Conservation (phyloP, 441 rosid genomes). For the Omphalea diandra region DNA sequence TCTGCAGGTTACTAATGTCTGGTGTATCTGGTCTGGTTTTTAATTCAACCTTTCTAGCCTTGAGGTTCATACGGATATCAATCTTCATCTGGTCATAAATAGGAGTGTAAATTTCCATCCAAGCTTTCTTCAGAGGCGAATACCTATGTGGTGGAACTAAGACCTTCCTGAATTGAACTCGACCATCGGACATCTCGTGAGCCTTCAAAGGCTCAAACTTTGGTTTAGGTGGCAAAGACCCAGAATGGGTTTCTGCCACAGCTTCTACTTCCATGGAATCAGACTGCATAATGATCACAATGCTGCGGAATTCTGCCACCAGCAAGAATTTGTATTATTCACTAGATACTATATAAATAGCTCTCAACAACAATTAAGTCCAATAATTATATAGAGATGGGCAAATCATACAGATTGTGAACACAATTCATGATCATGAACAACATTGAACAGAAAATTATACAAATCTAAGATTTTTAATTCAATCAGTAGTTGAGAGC, state of each 20-base stretch:
- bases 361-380: too few relatives aligned
- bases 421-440: too few relatives aligned
- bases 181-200: conserved; percentile 79
- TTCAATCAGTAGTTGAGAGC: too few relatives aligned
- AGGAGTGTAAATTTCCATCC: conserved; percentile 78
- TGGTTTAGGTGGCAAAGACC: conserved; percentile 54
- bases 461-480: too few relatives aligned
- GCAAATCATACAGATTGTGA: too few relatives aligned
- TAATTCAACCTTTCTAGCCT: conserved; percentile 68
- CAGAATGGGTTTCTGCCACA: neutral
- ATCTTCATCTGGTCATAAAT: conserved; percentile 75
- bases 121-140: conserved; percentile 73
- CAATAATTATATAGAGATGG: too few relatives aligned
- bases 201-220: conserved; percentile 63
- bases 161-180: conserved; percentile 63
- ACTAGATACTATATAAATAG: too few relatives aligned
- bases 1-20: conserved; percentile 58
- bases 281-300: conserved; percentile 28
- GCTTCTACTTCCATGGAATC: conserved; percentile 49
- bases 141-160: conserved; percentile 76
- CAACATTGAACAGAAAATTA: too few relatives aligned
- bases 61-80: conserved; percentile 81
- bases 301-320: neutral
- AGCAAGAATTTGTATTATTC: too few relatives aligned
- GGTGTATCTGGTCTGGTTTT: conserved; percentile 78